Base-by-base conservation (phyloP, 2,329 filamentous ascomycete genomes). In the Hypoxylon sp. region DNA sequence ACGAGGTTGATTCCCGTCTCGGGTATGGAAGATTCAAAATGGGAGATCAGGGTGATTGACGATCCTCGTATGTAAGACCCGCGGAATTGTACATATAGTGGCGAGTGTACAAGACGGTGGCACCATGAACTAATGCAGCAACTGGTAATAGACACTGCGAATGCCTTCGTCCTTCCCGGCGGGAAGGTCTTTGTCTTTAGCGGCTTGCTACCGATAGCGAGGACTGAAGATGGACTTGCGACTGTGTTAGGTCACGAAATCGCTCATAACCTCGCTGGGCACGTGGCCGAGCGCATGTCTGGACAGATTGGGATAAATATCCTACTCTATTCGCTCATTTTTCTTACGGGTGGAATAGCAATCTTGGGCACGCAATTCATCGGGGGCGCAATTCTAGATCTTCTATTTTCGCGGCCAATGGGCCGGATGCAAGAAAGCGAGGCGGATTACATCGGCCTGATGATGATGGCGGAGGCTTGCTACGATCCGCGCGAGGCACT, bases 391-490 rank as follows among this genome's bases (percentile, higher is more conserved):
- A 59, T 90, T 22, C 80, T 92, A 29, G 85, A 92, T 55, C 77
- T 92, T 14, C 85, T 90, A n/a, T 88, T 93, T 76, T 84, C 84
- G 53, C 82, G 87, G 67, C 92, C 92, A 1, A 92, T 92, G 78
- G 88, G 87, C 51, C 83, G 92, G 53, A 86, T 85, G 75, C 92
- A 94, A 80, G 92, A 92, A 83, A 88, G 85, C 53, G 92, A 95
- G 81, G 92, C 92, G 0, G 92, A 95, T 75, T 93, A 92, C 74
- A 93, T 94, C 52, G 92, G 92, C 0, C 79, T 94, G 35, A 88
- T 94, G 86, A 92, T 94, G 86, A 94, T 94, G 91, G 88, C 92
- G 0, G 88, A 93, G 80, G 91, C 90, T 26, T 94, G 92, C 80
- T 94, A 92, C 76, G 85, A 93, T 68, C 92, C 92, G 0, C 80